Conservation (phyloP, 139 green algal genomes). For the Eudorina sp. region DNA sequence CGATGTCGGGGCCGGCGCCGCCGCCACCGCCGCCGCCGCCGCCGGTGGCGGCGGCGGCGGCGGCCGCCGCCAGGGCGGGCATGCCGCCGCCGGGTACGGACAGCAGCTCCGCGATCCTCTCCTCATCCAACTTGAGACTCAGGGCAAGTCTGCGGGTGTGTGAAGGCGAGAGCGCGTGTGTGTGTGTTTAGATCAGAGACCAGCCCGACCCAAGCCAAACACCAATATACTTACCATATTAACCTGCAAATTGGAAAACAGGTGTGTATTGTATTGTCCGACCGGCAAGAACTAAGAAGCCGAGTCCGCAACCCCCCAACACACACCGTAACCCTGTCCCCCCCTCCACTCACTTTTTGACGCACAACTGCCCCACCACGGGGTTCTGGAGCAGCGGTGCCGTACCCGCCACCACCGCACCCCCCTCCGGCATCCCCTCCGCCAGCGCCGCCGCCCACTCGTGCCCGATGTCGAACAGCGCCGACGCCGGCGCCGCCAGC, state of each 20-base stretch:
- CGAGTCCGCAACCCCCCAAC: no score
- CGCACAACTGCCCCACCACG: constrained; percentile 70
- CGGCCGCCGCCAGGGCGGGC: neutral
- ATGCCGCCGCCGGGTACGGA: neutral
- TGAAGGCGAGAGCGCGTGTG: no score
- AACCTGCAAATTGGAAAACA: no score
- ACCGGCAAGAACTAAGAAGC: no score
- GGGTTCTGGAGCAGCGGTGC: constrained; percentile 59
- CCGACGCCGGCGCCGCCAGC: neutral
- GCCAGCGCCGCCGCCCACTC: constrained; percentile 29
- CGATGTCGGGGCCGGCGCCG: constrained; percentile 50
- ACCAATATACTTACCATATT: no score
- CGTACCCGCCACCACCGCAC: constrained; percentile 9
- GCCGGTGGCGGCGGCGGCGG: neutral
- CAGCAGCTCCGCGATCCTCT: constrained; percentile 74
- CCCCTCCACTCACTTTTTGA: constrained; percentile 59
- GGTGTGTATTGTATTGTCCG: no score
- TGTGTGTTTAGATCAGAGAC: no score
- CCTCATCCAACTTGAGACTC: constrained; percentile 75
- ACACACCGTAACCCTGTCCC: neutral
- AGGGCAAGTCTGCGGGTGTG: constrained; percentile 57
- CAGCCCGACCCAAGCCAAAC: no score
- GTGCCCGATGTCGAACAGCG: neutral
- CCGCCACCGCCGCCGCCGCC: neutral
- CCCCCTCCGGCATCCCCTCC: constrained; percentile 7